Base-by-base conservation (phyloP, 2,329 filamentous ascomycete species). In the Ceratocystis papillata region DNA sequence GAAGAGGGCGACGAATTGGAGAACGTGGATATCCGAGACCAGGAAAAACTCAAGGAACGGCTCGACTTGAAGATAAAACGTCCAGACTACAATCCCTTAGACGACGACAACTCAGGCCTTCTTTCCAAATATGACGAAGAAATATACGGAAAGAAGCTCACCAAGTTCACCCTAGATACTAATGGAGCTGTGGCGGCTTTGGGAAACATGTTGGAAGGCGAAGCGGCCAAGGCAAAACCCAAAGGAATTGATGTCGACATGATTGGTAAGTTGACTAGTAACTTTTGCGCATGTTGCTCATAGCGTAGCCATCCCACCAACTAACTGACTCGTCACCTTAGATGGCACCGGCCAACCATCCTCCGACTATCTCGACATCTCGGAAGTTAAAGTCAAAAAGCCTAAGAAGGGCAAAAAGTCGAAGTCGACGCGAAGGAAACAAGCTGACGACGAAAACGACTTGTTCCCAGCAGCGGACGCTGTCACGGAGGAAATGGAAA, bases 41-140 rank as follows among this genome's bases (percentile, higher is more conserved):
- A 82, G 67, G 89, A 94, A 73, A 84, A 83, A 73, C 78, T 92
- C 25, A 80, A 83, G 57, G 89, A 96, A 71, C 87, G 84, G 70
- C 78, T 96, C 12, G 86, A 94, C 53, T 77, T 92, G 50, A 96
- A 97, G 79, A 96, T 96, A 81, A 90, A 91, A 75, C 89, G 87
- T 73, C 87, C 88, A 0, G 86, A 86, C 0, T 99, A 99, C 75
- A 90, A 99, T 71, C 92, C 93, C 0, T 87, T 90, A 68, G 87
- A 88, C 60, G 81, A 85, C 30, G 87, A 88, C 57, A 81, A 85
- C 33, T 82, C 82, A 28, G 87, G 83, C 5, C 85, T 99, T 28
- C 77, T 99, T 53, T 84, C 89, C 15, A 93, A 99, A 71, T 99
- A 99, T 73, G 94, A 97, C 71, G 94, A 97, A 69, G 93, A 96